Base-by-base conservation (phyloP, 768 basidiomycete genomes). In the Boletus bicolor region DNA sequence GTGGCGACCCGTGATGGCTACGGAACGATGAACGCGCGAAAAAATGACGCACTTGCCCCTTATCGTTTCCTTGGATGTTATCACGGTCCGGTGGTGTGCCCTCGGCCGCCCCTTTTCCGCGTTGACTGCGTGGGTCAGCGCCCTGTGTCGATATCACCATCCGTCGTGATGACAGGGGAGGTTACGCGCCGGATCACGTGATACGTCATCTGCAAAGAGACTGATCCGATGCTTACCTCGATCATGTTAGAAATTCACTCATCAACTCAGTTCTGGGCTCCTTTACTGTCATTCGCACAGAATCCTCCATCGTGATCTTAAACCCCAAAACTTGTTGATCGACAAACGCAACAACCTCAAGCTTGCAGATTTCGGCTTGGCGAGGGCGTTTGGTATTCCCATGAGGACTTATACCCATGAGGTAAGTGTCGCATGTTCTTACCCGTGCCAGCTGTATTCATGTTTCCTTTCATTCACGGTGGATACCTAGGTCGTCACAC, bases 381-480 rank as follows among this genome's bases (percentile, higher is more conserved):
- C 96, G 2, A 80, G 96, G 57, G 96, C 96, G 11, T 99, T 99
- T 70, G 97, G 97, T 55, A 98, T 99, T 64, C 97, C 97, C 41
- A 86, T 99, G 79, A 81, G 97, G 64, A 97, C 96, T n/a, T 99
- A 98, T 71, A 99, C 96, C 15, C 97, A 98, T 68, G 97, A 99
- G 81, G 96, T 93, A 57, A 57, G 79, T 58, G 36, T 56, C 51
- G n/a, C 48, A 26, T 55, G 52, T 51, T 44, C n/a, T 8, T 44
- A 32, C 41, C 39, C 7, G 49, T 51, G 38, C 36, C 37, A 14
- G 32, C 17, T 19, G 24, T 28, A 30, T 21, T 41, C 42, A 8
- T 24, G 17, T 45, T 30, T 44, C 21, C 10, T 19, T 42, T 72
- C 47, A 56, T 58, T 54, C 32, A 51, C 54, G 44, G 32, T 50